Percentiles rank a stretch among this genome's conserved stretches.
Evolutionary conservation across 2,329 filamentous ascomycete species (phyloP).

Genomic region (Pyrenochaeta sp.): DNA sequence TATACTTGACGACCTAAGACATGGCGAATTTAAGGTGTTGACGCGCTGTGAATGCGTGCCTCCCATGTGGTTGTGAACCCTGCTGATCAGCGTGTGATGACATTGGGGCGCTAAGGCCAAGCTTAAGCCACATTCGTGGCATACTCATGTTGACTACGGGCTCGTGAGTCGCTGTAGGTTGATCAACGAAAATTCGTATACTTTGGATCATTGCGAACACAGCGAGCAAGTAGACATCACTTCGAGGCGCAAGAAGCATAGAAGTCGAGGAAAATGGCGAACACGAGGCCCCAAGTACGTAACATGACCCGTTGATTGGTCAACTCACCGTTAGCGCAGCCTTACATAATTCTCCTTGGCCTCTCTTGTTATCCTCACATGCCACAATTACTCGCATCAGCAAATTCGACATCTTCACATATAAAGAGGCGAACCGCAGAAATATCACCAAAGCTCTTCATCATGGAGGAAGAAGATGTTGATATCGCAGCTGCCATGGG

Average conservation of each 20-base stretch:
- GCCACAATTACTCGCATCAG: background rate
- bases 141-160: background rate
- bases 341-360: background rate
- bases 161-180: background rate
- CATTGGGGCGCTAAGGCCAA: slow-evolving; percentile 22
- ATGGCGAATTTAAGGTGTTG: slow-evolving; percentile 11
- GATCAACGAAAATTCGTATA: no score
- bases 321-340: background rate
- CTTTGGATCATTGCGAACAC: background rate
- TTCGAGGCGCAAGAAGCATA: background rate
- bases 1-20: slow-evolving; percentile 13
- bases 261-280: background rate
- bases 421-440: background rate
- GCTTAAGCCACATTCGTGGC: slow-evolving; percentile 16
- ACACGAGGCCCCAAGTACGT: background rate
- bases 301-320: background rate
- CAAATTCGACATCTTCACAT: background rate
- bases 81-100: slow-evolving; percentile 20
- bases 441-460: background rate
- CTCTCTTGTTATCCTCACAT: background rate
- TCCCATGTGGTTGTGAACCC: slow-evolving; percentile 14
- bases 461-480: slow-evolving; percentile 59
- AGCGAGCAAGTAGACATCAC: background rate
- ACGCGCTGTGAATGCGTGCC: slow-evolving; percentile 6
- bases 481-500: slow-evolving; percentile 74